phyloP scores from a whole-genome alignment of 2,329 filamentous ascomycete genomes.

The Dothideomycetes sp. region DNA sequence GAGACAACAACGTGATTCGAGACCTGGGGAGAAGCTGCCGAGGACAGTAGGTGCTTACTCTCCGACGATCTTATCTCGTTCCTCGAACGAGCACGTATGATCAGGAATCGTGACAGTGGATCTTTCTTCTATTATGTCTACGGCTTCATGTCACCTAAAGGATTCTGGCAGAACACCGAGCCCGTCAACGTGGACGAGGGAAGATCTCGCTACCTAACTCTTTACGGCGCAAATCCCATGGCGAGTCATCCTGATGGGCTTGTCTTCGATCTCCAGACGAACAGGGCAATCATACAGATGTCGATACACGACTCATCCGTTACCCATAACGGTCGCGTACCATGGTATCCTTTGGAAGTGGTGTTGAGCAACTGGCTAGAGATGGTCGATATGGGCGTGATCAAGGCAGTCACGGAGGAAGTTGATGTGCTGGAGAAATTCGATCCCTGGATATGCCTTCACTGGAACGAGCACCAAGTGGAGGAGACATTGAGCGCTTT shows the following conservation, averaged over 20 bases:
- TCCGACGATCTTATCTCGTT: neutral
- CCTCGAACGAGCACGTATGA: neutral
- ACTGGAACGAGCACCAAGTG: neutral
- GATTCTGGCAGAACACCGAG: neutral
- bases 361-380: neutral
- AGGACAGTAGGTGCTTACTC: neutral
- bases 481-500: neutral
- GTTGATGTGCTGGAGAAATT: neutral
- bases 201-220: neutral
- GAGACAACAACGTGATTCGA: neutral
- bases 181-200: neutral
- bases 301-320: neutral
- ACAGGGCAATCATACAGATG: neutral
- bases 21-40: neutral
- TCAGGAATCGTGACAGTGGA: neutral
- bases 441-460: neutral
- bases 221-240: neutral
- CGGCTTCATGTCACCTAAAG: neutral
- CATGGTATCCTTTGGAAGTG: neutral
- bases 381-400: neutral
- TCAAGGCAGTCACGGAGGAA: neutral
- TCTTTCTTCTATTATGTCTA: neutral
- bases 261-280: neutral
- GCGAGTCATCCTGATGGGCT: conserved; percentile 1
- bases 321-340: neutral